phyloP scores from a whole-genome alignment of 1,284 basidiomycete species.

The Leccinum olivaceoglutinosum region DNA sequence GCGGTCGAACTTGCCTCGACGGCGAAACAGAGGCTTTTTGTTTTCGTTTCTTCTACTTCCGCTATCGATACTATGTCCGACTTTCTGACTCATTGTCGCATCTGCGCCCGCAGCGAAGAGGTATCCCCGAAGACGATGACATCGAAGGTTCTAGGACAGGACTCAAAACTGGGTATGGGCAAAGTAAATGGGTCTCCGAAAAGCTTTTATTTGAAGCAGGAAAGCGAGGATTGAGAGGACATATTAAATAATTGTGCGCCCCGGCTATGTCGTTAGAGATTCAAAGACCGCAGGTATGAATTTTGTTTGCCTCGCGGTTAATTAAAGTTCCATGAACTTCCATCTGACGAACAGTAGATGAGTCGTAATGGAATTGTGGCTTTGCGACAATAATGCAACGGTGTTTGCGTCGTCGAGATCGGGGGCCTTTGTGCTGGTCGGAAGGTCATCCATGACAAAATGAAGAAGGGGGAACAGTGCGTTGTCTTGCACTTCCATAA shows the following conservation, averaged over 20 bases:
- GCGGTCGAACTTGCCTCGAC: conserved; percentile 77
- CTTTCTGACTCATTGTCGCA: conserved; percentile 71
- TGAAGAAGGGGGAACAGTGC: conserved; percentile 96
- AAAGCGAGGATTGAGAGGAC: conserved; percentile 79
- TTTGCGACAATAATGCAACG: conserved; percentile 47
- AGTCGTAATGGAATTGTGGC: conserved; percentile 33
- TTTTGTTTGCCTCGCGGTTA: not conserved
- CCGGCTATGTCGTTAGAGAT: conserved; percentile 96
- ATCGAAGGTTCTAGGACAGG: conserved; percentile 80
- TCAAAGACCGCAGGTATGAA: conserved; percentile 74
- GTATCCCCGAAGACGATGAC: conserved; percentile 85
- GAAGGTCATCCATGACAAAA: conserved; percentile 95
- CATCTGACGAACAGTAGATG: no score
- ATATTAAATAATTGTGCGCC: conserved; percentile 89
- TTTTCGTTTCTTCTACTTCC: conserved; percentile 94
- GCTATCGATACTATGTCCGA: conserved; percentile 89
- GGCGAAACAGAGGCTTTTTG: conserved; percentile 75
- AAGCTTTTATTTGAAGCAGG: conserved; percentile 91
- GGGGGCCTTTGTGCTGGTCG: conserved; percentile 93
- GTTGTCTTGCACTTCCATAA: conserved; percentile 91
- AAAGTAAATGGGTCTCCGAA: conserved; percentile 98
- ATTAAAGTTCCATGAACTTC: conserved; percentile 6
- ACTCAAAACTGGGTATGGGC: conserved; percentile 92
- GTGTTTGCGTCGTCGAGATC: conserved; percentile 90
- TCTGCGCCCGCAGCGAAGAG: conserved; percentile 43